These are phyloP conservation scores for Diaporthe australafricana DNA, from an alignment of 2,329 filamentous ascomycete species.

Conservation along the genomic window DNA sequence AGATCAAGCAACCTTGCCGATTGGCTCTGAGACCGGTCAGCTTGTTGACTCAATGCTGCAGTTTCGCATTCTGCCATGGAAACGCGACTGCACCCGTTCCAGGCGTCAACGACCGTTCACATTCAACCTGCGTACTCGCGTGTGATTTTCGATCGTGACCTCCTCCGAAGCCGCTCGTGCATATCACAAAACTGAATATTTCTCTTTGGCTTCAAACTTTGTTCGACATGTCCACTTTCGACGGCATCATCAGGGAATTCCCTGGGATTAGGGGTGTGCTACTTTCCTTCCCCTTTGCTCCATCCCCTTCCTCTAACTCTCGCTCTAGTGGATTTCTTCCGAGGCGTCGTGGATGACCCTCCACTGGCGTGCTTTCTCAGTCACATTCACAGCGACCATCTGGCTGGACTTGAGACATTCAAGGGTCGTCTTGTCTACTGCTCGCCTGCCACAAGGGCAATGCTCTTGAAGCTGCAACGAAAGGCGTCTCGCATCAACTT, in stretches of 20 bases:
- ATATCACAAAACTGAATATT: neutral
- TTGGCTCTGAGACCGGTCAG: neutral
- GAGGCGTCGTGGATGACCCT: constrained; percentile 60
- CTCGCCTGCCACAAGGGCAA: constrained; percentile 83
- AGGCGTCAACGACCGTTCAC: neutral
- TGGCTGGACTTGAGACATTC: constrained; percentile 79
- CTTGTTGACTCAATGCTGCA: too few species aligned
- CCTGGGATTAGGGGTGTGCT: constrained; percentile 76
- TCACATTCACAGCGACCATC: constrained; percentile 92
- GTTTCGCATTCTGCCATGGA: neutral
- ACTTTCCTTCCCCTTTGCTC: neutral
- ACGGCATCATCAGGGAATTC: constrained; percentile 80
- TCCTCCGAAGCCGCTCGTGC: neutral
- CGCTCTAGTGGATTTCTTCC: constrained; percentile 83
- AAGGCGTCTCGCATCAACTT: constrained; percentile 86
- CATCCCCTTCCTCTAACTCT: constrained; percentile 2
- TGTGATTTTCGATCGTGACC: neutral
- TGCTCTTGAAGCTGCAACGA: constrained; percentile 83
- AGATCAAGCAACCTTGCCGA: neutral
- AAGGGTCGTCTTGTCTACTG: constrained; percentile 74
- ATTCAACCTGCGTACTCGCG: neutral
- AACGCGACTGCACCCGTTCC: neutral
- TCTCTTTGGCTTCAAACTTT: neutral
- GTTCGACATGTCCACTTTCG: constrained; percentile 78
- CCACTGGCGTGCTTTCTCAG: constrained; percentile 89